These are phyloP conservation scores for Coemansia sp. DNA, from an alignment of 192 early-diverging fungal genomes.

Conservation along the genomic window DNA sequence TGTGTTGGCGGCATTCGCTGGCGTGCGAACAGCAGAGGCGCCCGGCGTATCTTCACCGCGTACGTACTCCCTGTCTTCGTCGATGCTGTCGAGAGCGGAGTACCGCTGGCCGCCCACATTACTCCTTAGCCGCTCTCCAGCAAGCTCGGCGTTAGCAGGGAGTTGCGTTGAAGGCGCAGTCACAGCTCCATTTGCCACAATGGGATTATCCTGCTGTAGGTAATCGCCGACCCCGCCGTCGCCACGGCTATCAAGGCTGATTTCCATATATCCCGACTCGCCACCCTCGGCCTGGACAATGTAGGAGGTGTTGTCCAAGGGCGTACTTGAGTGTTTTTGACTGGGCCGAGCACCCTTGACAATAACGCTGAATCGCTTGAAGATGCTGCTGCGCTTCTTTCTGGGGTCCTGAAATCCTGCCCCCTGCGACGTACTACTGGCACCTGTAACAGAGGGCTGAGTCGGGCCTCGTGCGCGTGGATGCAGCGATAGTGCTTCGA, in stretches of 20 bases:
- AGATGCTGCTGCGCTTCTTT: conserved; percentile 43
- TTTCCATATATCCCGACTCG: conserved; percentile 49
- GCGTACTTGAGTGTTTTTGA: conserved; percentile 11
- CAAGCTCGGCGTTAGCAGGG: conserved; percentile 3
- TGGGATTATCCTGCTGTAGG: not conserved
- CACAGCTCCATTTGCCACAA: not conserved
- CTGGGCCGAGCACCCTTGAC: conserved; percentile 42
- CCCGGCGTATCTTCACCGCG: not conserved
- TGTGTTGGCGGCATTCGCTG: not conserved
- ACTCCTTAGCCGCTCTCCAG: conserved; percentile 14
- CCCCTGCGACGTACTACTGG: not conserved
- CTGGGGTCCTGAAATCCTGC: conserved; percentile 18
- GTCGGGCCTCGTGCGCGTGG: conserved; percentile 24
- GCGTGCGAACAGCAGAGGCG: not conserved
- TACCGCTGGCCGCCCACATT: conserved; percentile 11
- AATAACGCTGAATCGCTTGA: conserved; percentile 50
- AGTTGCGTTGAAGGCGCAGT: not conserved
- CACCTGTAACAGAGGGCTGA: conserved; percentile 11
- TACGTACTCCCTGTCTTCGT: conserved; percentile 23
- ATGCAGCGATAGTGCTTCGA: conserved; percentile 40
- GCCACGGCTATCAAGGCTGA: conserved; percentile 26
- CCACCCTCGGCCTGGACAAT: conserved; percentile 42
- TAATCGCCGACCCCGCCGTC: not conserved
- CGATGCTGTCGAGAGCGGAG: conserved; percentile 27
- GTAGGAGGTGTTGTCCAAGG: conserved; percentile 24